Evolutionary conservation across 1,284 basidiomycete genomes (phyloP), one percentile per base, ranked within the genome.

Genomic region (Inonotus hispidus): DNA sequence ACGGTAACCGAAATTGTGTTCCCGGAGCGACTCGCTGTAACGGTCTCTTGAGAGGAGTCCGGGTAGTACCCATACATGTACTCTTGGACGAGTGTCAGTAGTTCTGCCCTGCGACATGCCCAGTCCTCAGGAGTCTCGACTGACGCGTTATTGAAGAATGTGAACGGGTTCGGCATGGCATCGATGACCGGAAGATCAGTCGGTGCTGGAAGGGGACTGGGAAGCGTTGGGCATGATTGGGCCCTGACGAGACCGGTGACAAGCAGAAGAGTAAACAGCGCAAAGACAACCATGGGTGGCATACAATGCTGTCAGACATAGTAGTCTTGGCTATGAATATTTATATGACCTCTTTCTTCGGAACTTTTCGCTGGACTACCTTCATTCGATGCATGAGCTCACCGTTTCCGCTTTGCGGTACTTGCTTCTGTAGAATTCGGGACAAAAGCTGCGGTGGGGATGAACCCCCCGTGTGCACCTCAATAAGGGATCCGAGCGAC

Each of bases 1-100:
- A 68, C 56, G n/a, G 61, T 64, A 54, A 66, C 60, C 7, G 43
- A 53, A 32, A 66, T 14, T 29, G 16, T 60, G 46, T 64, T 63
- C n/a, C 66, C 66, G 37, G 35, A 32, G 16, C 66, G 62, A 8
- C 41, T 55, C 13, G 66, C 64, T 3, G 54, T 63, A 46, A 66
- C 66, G 25, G 47, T 66, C 58, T 69, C 68, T 5, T 50, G 59
- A 16, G 64, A 60, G 60, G 58, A 58, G 52, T 68, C 67, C 8
- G 67, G 67, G 45, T 67, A 67, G 41, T 64, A 67, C 0, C 66
- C 67, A 56, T 68, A 68, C 53, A 64, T 58, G 41, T 66, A 67
- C 49, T 67, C 66, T 47, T 68, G 67, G 1, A 66, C 59, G 23
- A 68, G 49, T 19, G 57, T 63, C 37, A 59, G 50, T 54, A 68